phyloP scores from a whole-genome alignment of 2,329 filamentous ascomycete species.

The Colletotrichum filicis region DNA sequence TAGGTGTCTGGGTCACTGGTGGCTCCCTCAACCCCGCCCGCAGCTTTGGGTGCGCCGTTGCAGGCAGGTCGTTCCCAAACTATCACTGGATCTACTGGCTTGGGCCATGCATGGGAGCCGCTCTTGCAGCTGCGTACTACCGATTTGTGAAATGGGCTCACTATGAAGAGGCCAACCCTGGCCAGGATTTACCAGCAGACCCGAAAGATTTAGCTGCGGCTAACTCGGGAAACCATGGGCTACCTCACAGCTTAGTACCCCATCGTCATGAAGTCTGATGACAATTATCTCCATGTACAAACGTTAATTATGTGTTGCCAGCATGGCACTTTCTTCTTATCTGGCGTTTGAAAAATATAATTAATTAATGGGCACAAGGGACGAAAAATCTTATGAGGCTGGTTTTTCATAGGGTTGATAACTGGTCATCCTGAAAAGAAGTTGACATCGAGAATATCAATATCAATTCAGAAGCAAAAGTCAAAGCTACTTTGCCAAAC shows the following conservation, averaged over 20 bases:
- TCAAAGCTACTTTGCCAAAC: no score
- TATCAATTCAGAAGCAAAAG: no score
- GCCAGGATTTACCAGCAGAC: constrained; percentile 43
- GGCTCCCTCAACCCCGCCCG: constrained; percentile 56
- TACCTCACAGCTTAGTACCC: not conserved
- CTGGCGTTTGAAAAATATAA: not conserved
- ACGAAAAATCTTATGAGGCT: not conserved
- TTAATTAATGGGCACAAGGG: no score
- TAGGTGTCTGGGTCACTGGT: constrained; percentile 52
- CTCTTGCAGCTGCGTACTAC: constrained; percentile 53
- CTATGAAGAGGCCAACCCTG: constrained; percentile 53
- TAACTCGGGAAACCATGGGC: not conserved
- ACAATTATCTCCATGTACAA: not conserved
- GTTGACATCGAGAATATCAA: not conserved
- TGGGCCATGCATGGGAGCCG: constrained; percentile 54
- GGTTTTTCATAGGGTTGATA: not conserved
- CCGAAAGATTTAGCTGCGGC: not conserved
- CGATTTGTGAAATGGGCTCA: constrained; percentile 55
- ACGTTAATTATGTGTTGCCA: not conserved
- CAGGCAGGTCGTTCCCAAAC: constrained; percentile 45
- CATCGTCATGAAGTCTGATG: not conserved
- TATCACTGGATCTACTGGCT: constrained; percentile 60
- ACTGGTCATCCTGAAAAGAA: not conserved
- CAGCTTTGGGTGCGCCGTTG: constrained; percentile 56
- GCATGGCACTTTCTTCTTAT: not conserved